A percentile compares a stretch with the other conserved stretches of the same genome.
phyloP scores from a whole-genome alignment of 202 grass and related monocot species.

The Zizania palustris region DNA sequence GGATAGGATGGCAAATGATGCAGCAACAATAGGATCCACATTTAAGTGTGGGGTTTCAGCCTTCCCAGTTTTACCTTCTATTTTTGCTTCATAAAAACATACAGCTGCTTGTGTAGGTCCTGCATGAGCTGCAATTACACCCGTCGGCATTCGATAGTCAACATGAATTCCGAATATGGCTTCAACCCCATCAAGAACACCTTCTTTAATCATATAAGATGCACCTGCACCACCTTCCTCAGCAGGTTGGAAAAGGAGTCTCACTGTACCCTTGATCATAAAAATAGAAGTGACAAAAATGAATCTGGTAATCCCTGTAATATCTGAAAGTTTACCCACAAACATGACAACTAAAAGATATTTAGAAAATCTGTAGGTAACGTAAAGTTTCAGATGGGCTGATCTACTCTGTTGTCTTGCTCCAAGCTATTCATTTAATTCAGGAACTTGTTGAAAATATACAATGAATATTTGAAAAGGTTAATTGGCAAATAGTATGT shows the following conservation, averaged over 20 bases:
- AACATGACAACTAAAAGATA: background rate
- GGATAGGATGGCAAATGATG: conserved; percentile 60
- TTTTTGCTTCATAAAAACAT: conserved; percentile 70
- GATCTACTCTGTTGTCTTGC: background rate
- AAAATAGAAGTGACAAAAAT: conserved; percentile 26
- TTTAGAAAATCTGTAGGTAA: background rate
- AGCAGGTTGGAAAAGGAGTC: conserved; percentile 87
- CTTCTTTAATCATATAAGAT: conserved; percentile 77
- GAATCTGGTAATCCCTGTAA: background rate
- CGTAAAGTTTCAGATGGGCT: background rate
- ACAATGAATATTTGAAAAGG: too few relatives aligned
- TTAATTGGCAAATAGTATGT: too few relatives aligned
- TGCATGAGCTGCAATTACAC: conserved; percentile 51
- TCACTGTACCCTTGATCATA: conserved; percentile 77
- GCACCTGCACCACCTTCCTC: conserved; percentile 92
- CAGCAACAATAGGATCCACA: conserved; percentile 62
- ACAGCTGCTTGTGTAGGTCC: conserved; percentile 75
- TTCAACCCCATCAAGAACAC: conserved; percentile 63
- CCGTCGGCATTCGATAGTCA: conserved; percentile 56
- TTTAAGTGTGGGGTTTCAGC: conserved; percentile 74
- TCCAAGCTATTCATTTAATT: background rate
- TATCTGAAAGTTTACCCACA: background rate
- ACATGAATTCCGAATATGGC: conserved; percentile 88
- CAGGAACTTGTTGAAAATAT: too few relatives aligned
- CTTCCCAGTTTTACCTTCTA: conserved; percentile 79